Evolutionary conservation across 2,329 filamentous ascomycete genomes (phyloP).

Genomic region (Plenodomus tracheiphilus): DNA sequence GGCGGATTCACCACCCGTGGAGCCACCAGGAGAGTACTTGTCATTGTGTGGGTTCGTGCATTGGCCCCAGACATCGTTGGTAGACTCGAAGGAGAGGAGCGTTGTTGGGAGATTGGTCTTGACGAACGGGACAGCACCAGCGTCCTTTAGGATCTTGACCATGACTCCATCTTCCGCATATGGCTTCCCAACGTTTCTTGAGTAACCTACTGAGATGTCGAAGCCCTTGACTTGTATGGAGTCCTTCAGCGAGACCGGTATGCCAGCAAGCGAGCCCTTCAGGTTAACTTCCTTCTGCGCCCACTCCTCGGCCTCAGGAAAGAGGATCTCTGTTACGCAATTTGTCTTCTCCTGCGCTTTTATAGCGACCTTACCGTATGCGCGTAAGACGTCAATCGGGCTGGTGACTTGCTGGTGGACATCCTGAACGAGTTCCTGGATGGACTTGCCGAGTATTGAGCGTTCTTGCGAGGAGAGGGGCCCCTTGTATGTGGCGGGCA

Average conservation of each 20-base stretch:
- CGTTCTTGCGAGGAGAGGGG: slow-evolving; percentile 68
- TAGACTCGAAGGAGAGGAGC: slow-evolving; percentile 81
- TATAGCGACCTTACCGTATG: slow-evolving; percentile 85
- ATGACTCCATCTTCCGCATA: slow-evolving; percentile 69
- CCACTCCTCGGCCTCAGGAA: slow-evolving; percentile 78
- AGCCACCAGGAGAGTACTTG: slow-evolving; percentile 86
- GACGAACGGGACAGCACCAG: slow-evolving; percentile 85
- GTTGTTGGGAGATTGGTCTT: slow-evolving; percentile 92
- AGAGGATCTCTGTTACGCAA: slow-evolving; percentile 84
- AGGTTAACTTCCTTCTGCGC: slow-evolving; percentile 64
- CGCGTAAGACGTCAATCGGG: slow-evolving; percentile 74
- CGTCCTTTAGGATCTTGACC: slow-evolving; percentile 78
- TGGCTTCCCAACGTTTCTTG: slow-evolving; percentile 70
- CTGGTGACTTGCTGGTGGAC: slow-evolving; percentile 70
- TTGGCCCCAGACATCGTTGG: slow-evolving; percentile 79
- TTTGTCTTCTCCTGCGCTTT: slow-evolving; percentile 86
- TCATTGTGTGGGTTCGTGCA: slow-evolving; percentile 80
- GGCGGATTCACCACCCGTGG: slow-evolving; percentile 82
- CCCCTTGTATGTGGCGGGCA: slow-evolving; percentile 67
- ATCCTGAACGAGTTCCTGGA: slow-evolving; percentile 75
- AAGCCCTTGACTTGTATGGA: slow-evolving; percentile 78
- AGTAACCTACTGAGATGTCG: slow-evolving; percentile 81
- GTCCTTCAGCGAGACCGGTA: slow-evolving; percentile 83
- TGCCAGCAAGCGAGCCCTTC: slow-evolving; percentile 80
- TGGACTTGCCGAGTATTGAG: slow-evolving; percentile 70